These are phyloP conservation scores for Cordyceps pruinosa DNA, from an alignment of 2,329 filamentous ascomycete species.

Conservation along the genomic window DNA sequence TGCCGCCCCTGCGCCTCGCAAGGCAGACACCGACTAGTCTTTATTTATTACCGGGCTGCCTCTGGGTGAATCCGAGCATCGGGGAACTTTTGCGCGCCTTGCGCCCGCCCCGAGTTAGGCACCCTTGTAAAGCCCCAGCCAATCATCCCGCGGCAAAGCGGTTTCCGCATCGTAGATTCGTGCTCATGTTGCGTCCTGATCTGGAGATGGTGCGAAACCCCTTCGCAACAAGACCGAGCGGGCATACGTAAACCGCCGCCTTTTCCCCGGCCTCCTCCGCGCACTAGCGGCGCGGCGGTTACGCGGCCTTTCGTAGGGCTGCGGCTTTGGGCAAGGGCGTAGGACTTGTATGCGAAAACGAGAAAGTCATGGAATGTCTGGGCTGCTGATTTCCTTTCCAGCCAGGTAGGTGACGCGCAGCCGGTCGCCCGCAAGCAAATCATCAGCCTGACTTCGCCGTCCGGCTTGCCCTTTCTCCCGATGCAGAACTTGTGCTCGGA, in stretches of 20 bases:
- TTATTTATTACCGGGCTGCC: not conserved
- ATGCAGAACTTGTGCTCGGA: no score
- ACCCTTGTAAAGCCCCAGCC: slow-evolving; percentile 3
- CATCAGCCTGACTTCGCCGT: no score
- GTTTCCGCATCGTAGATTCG: not conserved
- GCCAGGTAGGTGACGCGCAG: no score
- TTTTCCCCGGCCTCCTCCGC: not conserved
- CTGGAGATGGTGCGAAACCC: not conserved
- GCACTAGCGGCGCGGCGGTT: not conserved
- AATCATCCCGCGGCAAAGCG: not conserved
- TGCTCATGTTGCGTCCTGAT: not conserved
- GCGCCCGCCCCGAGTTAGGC: not conserved
- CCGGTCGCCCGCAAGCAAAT: no score
- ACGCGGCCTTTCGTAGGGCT: not conserved
- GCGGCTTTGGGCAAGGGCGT: no score
- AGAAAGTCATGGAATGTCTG: no score
- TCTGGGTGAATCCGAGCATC: no score
- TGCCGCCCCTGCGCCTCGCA: not conserved
- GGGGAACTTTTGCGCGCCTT: no score
- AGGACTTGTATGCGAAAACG: no score
- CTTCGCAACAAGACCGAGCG: not conserved
- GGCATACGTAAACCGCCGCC: not conserved
- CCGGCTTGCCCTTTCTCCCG: no score
- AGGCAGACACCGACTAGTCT: slow-evolving; percentile 1
- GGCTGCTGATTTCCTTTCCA: no score